These are phyloP conservation scores for Filobasidium wieringae DNA, from an alignment of 768 basidiomycete genomes.

Conservation along the genomic window DNA sequence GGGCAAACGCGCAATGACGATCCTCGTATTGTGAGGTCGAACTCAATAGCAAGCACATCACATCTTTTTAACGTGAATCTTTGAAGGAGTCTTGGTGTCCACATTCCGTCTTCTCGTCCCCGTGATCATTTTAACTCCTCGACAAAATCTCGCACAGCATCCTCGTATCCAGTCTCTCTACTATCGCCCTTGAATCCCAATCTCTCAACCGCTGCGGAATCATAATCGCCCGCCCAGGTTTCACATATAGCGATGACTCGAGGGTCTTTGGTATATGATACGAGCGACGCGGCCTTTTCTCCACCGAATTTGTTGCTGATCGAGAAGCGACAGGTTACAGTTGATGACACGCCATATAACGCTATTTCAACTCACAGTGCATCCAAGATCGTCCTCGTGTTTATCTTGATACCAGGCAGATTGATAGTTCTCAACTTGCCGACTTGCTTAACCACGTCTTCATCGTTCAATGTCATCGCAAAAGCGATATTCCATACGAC, in stretches of 20 bases:
- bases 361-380: slow-evolving; percentile 41
- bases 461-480: slow-evolving; percentile 44
- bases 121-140: slow-evolving; percentile 20
- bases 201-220: slow-evolving; percentile 17
- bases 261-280: slow-evolving; percentile 35
- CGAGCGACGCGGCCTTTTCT: slow-evolving; percentile 42
- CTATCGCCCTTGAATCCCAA: slow-evolving; percentile 37
- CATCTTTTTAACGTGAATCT: too few species aligned
- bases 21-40: too few species aligned
- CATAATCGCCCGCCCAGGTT: slow-evolving; percentile 38
- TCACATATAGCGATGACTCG: slow-evolving; percentile 33
- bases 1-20: too few species aligned
- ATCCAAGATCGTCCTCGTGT: slow-evolving; percentile 48
- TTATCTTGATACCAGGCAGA: slow-evolving; percentile 52
- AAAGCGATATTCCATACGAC: slow-evolving; percentile 49
- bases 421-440: slow-evolving; percentile 48
- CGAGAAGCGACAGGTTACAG: neutral
- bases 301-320: slow-evolving; percentile 45
- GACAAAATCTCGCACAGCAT: slow-evolving; percentile 36
- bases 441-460: slow-evolving; percentile 38
- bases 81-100: too few species aligned
- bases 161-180: slow-evolving; percentile 28
- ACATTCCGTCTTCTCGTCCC: too few species aligned
- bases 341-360: neutral
- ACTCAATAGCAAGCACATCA: too few species aligned